Conservation (phyloP, 2,329 filamentous ascomycete species). For the Simplicillium aogashimaense region DNA sequence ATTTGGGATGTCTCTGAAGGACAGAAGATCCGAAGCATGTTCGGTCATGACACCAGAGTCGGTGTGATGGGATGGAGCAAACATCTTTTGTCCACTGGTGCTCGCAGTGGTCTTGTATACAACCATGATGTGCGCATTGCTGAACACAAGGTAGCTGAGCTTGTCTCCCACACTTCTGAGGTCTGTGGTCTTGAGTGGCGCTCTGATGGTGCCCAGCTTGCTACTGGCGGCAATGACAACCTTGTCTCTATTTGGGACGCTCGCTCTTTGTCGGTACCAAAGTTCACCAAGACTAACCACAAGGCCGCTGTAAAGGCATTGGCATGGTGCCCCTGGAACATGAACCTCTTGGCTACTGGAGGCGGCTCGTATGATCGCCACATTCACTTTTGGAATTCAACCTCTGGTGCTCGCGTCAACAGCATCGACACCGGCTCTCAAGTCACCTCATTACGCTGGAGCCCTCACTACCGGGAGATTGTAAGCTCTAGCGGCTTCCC, state of each 20-base stretch:
- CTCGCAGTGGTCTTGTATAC: conserved; percentile 88
- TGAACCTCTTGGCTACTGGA: conserved; percentile 91
- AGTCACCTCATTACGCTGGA: conserved; percentile 94
- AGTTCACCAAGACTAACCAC: conserved; percentile 99
- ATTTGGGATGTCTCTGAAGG: conserved; percentile 98
- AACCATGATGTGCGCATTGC: conserved; percentile 98
- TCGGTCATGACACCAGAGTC: conserved; percentile 91
- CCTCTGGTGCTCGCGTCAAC: conserved; percentile 93
- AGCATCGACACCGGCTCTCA: conserved; percentile 98
- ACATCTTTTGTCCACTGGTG: conserved; percentile 90
- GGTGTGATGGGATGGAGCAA: conserved; percentile 99
- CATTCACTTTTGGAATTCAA: conserved; percentile 99
- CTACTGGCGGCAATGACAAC: conserved; percentile 97
- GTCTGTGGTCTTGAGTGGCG: conserved; percentile 98
- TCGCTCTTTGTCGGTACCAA: conserved; percentile 82
- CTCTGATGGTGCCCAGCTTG: conserved; percentile 89
- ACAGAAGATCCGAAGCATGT: conserved; percentile 96
- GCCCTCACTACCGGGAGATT: conserved; percentile 93
- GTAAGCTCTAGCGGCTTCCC: conserved; percentile 96
- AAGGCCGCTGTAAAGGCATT: conserved; percentile 97
- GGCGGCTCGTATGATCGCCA: conserved; percentile 94
- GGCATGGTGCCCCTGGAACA: conserved; percentile 98
- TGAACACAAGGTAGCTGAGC: conserved; percentile 95
- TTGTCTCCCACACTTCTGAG: conserved; percentile 93
- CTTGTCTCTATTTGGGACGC: conserved; percentile 99